A percentile compares a stretch with the other conserved stretches of the same genome.
Conservation (phyloP, 179 eudicot genomes). For the Spinacia oleracea region DNA sequence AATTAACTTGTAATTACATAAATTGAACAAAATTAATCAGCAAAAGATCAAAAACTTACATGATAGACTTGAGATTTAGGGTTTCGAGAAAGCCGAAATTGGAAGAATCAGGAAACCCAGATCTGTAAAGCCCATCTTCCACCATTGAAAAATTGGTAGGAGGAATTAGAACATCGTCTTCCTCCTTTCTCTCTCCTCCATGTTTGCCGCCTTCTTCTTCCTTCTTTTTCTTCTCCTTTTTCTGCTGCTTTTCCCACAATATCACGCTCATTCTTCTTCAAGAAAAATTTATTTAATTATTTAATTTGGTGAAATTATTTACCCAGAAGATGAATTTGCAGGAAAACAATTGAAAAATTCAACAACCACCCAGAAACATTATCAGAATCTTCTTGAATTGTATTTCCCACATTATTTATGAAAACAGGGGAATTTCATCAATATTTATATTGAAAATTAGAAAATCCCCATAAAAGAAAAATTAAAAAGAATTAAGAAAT, state of each 20-base stretch:
- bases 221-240: constrained; percentile 22
- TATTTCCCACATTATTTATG: background rate
- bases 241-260: constrained; percentile 34
- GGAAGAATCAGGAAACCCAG: constrained; percentile 67
- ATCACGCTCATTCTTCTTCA: constrained; percentile 38
- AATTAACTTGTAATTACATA: background rate
- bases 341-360: constrained; percentile 17
- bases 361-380: constrained; percentile 19
- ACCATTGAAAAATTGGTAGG: constrained; percentile 69
- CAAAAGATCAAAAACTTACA: constrained; percentile 37
- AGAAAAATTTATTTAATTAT: background rate
- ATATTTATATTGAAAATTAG: background rate
- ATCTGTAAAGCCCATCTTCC: constrained; percentile 70
- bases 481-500: background rate
- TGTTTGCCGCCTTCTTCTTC: constrained; percentile 11
- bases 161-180: constrained; percentile 42
- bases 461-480: background rate
- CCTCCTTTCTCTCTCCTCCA: constrained; percentile 8
- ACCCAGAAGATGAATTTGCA: background rate
- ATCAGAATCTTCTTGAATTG: background rate
- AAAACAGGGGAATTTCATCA: background rate
- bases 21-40: background rate
- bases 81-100: constrained; percentile 56
- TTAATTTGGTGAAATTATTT: background rate
- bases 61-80: constrained; percentile 67